Base-by-base conservation (phyloP, 2,329 filamentous ascomycete genomes). In the Ilyonectria mors-panacis region DNA sequence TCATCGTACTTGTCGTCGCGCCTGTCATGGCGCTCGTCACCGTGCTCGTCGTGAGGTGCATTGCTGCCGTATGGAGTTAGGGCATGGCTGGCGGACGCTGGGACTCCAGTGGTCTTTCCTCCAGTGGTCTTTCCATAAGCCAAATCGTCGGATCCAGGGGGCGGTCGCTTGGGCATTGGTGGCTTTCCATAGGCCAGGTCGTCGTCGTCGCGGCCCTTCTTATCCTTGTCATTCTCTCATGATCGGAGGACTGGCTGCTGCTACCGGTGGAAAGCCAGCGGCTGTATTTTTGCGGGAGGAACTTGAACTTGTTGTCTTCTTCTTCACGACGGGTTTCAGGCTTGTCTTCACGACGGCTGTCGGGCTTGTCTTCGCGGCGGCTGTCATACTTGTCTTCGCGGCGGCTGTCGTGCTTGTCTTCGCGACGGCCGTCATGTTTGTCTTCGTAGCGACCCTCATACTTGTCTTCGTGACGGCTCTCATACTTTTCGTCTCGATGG, bases 111-210 rank as follows among this genome's bases (percentile, higher is more conserved):
- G 3, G 62, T 67, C 60, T 75, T 76, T 7, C 74, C 47, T 37
- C 71, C 73, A 9, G 54, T 47, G 3, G 62, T 67, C 63, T 75
- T 76, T 8, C 74, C 74, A 21, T 76, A 76, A 37, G 74, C 74
- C 56, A 76, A 48, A 35, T 73, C 71, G 9, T 71, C 71, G n/a
- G 71, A 65, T 19, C 67, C 47, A 9, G 63, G 62, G n/a, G 73
- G 70, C 4, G 73, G 72, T n/a, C 72, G 73, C 51, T 63, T 62
- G 47, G 77, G 73, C 35, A 73, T 63, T 2, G 78, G 67, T 15
- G 75, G 75, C 28, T 76, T 76, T 33, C 87, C 87, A 67, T 89
- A 89, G 4, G 86, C 86, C 10, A 89, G 78, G 63, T 86, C 83
- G 4, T 86, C 84, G 33, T 86, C 83, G 45, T 72, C 59, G 17